Conservation (phyloP, 139 green algal species). For the Auxenochlorella pyrenoidosa region DNA sequence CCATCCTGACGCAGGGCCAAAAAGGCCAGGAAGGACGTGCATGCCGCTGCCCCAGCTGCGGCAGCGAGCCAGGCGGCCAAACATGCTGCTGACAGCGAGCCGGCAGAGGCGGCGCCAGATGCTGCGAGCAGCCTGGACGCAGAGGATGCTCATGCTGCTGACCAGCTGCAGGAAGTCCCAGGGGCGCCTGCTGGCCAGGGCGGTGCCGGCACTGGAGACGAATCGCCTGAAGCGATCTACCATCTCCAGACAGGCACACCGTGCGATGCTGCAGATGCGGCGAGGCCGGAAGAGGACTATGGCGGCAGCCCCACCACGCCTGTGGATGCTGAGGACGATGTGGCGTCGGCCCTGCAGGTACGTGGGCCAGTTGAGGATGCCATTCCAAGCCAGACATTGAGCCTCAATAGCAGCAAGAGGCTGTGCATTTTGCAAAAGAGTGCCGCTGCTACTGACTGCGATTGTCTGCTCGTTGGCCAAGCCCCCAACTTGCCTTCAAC, state of each 20-base stretch:
- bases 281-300: neutral
- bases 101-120: neutral
- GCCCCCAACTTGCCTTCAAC: no score
- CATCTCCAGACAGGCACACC: no score
- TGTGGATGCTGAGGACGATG: slow-evolving; percentile 35
- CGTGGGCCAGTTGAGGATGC: neutral
- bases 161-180: neutral
- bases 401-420: no score
- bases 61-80: neutral
- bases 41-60: neutral
- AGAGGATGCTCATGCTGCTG: neutral
- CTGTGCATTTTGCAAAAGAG: no score
- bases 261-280: neutral
- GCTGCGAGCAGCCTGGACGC: neutral
- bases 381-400: neutral
- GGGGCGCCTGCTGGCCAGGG: neutral
- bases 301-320: slow-evolving; percentile 28
- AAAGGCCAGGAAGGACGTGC: slow-evolving; percentile 35
- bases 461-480: neutral
- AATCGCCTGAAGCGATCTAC: neutral
- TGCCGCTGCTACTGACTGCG: neutral
- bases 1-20: slow-evolving; percentile 17
- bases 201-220: no score
- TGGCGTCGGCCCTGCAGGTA: slow-evolving; percentile 27
- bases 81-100: neutral